These are phyloP conservation scores for Aspergillus novoparasiticus DNA, from an alignment of 2,329 filamentous ascomycete genomes.

Conservation along the genomic window DNA sequence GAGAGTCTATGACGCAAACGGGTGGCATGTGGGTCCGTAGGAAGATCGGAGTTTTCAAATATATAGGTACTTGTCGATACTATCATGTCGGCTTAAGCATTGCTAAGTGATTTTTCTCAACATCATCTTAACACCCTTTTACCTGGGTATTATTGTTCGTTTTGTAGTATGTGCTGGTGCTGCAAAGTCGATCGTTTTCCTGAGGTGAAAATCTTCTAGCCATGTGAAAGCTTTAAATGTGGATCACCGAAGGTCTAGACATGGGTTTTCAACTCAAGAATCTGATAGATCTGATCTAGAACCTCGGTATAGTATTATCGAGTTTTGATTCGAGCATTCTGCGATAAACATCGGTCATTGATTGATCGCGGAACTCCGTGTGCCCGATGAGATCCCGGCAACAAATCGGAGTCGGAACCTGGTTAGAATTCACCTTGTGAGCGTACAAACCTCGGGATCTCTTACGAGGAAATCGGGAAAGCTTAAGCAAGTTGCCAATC, in stretches of 20 bases:
- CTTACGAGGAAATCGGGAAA: not conserved
- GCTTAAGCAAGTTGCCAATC: not conserved
- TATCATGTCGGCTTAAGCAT: not conserved
- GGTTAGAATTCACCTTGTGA: no score
- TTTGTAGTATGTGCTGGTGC: not conserved
- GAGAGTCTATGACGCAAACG: not conserved
- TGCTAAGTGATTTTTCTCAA: not conserved
- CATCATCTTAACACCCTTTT: not conserved
- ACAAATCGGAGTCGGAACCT: not conserved
- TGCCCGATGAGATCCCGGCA: not conserved
- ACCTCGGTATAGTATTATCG: not conserved
- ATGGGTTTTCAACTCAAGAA: not conserved
- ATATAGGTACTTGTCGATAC: not conserved
- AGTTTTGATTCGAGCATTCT: not conserved
- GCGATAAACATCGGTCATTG: not conserved
- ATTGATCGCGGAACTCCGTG: not conserved
- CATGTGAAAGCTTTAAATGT: not conserved
- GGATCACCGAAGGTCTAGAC: not conserved
- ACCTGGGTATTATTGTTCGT: not conserved
- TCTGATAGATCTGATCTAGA: not conserved
- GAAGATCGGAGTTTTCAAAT: not conserved
- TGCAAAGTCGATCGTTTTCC: not conserved
- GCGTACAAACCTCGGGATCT: not conserved
- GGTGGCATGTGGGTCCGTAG: not conserved
- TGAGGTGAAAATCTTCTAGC: not conserved